Evolutionary conservation across 2,329 filamentous ascomycete species (phyloP).

Genomic region (Arthrobotrys conoides): DNA sequence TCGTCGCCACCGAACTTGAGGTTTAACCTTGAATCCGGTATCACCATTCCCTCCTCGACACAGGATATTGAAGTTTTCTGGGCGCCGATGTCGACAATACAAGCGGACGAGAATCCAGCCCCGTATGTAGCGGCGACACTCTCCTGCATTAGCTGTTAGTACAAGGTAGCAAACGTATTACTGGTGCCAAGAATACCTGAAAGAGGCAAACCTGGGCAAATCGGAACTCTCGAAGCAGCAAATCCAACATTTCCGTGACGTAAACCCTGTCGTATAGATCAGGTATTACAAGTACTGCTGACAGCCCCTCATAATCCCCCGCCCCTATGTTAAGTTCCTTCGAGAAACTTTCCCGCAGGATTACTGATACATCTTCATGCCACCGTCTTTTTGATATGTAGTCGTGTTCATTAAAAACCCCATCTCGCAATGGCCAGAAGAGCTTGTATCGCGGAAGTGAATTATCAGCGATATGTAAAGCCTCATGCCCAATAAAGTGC

Average conservation of each 20-base stretch:
- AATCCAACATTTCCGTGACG: constrained; percentile 85
- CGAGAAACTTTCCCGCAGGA: constrained; percentile 87
- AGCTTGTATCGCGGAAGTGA: constrained; percentile 91
- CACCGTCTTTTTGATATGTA: constrained; percentile 85
- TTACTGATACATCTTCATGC: constrained; percentile 86
- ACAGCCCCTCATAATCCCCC: constrained; percentile 89
- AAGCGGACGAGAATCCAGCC: constrained; percentile 92
- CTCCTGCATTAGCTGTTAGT: constrained; percentile 70
- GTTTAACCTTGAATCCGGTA: constrained; percentile 95
- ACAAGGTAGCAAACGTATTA: too few relatives aligned
- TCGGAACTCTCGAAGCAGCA: constrained; percentile 88
- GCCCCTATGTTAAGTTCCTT: constrained; percentile 85
- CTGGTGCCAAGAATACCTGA: constrained; percentile 69
- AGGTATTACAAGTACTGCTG: constrained; percentile 95
- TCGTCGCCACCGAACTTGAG: constrained; percentile 93
- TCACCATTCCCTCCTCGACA: constrained; percentile 93
- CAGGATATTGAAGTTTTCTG: constrained; percentile 98
- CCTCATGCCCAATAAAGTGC: constrained; percentile 85
- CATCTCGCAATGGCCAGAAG: constrained; percentile 89
- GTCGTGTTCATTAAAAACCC: constrained; percentile 90
- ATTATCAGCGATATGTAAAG: constrained; percentile 87
- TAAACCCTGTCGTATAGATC: constrained; percentile 97
- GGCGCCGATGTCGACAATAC: constrained; percentile 94
- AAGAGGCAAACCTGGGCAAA: constrained; percentile 93
- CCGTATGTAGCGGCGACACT: constrained; percentile 95